A percentile compares a stretch with the other conserved stretches of the same genome.
Conservation (phyloP, 768 basidiomycete genomes). For the Tubosaeta sp. region DNA sequence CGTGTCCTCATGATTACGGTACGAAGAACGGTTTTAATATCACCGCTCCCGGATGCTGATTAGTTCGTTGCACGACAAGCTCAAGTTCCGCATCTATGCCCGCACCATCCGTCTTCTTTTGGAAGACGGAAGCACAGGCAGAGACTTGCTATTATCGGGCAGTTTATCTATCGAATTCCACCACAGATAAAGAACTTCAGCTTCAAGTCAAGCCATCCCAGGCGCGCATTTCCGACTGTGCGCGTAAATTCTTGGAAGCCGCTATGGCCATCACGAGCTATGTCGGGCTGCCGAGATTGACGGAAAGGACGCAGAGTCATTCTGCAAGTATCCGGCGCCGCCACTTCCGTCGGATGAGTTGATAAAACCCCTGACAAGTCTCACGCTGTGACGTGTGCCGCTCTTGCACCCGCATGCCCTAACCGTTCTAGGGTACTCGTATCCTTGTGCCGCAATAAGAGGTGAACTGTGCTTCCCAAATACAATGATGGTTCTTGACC, state of each 20-base stretch:
- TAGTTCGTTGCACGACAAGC: constrained; percentile 69
- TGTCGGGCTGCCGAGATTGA: constrained; percentile 89
- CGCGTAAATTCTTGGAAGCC: constrained; percentile 90
- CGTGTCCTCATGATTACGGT: constrained; percentile 90
- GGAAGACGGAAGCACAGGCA: constrained; percentile 97
- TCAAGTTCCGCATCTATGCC: constrained; percentile 87
- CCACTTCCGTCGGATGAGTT: constrained; percentile 2
- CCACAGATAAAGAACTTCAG: constrained; percentile 72
- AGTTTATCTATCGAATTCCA: constrained; percentile 79
- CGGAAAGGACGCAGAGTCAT: constrained; percentile 90
- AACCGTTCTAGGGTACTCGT: constrained; percentile 91
- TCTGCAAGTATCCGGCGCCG: constrained; percentile 70
- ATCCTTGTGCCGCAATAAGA: constrained; percentile 91
- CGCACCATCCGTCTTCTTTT: constrained; percentile 91
- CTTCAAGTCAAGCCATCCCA: constrained; percentile 89
- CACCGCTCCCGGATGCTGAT: constrained; percentile 3
- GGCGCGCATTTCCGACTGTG: constrained; percentile 91
- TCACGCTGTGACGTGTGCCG: constrained; percentile 95
- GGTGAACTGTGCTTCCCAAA: constrained; percentile 71
- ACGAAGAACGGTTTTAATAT: constrained; percentile 14
- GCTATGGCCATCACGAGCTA: constrained; percentile 91
- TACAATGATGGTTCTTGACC: constrained; percentile 96
- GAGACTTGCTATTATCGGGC: constrained; percentile 98
- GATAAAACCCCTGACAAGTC: constrained; percentile 41
- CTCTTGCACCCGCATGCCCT: constrained; percentile 95